Base-by-base conservation (phyloP, 2,329 filamentous ascomycete genomes). In the Thelonectria olida region DNA sequence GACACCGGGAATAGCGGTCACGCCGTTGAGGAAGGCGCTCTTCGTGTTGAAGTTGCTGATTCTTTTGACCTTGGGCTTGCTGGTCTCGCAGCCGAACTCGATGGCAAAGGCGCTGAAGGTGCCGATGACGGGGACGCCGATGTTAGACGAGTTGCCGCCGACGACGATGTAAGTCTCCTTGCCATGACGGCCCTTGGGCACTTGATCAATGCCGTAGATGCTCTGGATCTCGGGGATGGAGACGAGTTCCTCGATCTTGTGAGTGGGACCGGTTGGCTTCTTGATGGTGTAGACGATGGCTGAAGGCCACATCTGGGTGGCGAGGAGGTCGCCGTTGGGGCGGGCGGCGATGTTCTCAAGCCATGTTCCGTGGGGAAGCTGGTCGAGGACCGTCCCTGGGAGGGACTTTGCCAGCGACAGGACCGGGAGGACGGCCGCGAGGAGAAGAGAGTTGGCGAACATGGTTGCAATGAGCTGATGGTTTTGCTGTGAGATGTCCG, bases 271-370 rank as follows among this genome's bases (percentile, higher is more conserved):
- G 8, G 61, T 60, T 2, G 65, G 65, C 27, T 60, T 39, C 8
- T 39, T 39, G 22, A 69, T 22, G 12, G 65, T 67, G 57, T 60
- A 69, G 22, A 67, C 34, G 4, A 12, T 17, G 25, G 66, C 63
- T n/a, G 61, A 52, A 2, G 63, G 67, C 19, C 20, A 44, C 52
- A 67, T 27, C 27, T 64, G 61, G 6, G 65, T 67, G 7, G 47
- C 31, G 7, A 69, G 45, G n/a, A 69, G 23, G 38, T 66, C 63
- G 10, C 63, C 61, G 27, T 64, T 64, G 34, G 63, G 58, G 9
- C 67, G 65, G 4, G 61, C 60, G 4, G 60, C 65, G 13, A 70
- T 62, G 45, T 68, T 68, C 39, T 70, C 66, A 6, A 68, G 54
- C 61, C 62, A 70, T 44, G 60, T 62, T 2, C 62, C 64, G 19